A percentile compares a stretch with the other conserved stretches of the same genome.
phyloP scores from a whole-genome alignment of 352 stramenopile species.

The Globisporangium yorkense region DNA sequence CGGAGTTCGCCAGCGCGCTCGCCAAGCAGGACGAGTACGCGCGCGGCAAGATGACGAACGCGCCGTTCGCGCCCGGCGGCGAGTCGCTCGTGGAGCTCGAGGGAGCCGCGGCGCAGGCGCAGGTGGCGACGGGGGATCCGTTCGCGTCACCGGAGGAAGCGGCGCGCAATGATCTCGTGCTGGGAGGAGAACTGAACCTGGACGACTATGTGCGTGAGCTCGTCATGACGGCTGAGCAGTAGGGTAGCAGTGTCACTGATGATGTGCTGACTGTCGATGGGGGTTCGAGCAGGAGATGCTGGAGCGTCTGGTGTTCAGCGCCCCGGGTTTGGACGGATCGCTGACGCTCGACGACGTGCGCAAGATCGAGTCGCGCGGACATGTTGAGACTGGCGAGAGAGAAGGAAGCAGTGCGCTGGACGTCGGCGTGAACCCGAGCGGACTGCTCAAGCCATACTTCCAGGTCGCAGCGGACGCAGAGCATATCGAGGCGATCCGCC shows the following conservation, averaged over 20 bases:
- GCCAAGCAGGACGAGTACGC: constrained; percentile 79
- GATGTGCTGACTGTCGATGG: background rate
- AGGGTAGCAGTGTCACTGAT: too few relatives aligned
- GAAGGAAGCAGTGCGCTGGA: constrained; percentile 13
- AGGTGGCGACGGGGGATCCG: constrained; percentile 2
- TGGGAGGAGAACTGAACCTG: constrained; percentile 14
- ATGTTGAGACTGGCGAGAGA: background rate
- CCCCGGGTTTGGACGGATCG: constrained; percentile 47
- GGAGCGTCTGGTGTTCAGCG: constrained; percentile 37
- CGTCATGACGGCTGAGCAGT: background rate
- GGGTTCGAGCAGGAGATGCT: constrained; percentile 16
- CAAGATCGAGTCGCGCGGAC: background rate
- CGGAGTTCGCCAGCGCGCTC: constrained; percentile 58
- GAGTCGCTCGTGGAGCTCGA: constrained; percentile 42
- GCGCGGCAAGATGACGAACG: constrained; percentile 74
- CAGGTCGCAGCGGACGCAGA: constrained; percentile 48
- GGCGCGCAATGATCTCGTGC: constrained; percentile 30
- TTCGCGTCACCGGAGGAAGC: constrained; percentile 25
- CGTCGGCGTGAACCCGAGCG: constrained; percentile 40
- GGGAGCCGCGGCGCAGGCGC: background rate
- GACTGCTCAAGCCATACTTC: constrained; percentile 64
- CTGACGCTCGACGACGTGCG: constrained; percentile 44
- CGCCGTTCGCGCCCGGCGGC: constrained; percentile 60
- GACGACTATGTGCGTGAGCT: constrained; percentile 19
- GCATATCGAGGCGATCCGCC: constrained; percentile 45